Evolutionary conservation across 1,284 basidiomycete species (phyloP).

Genomic region (Malassezia restricta): DNA sequence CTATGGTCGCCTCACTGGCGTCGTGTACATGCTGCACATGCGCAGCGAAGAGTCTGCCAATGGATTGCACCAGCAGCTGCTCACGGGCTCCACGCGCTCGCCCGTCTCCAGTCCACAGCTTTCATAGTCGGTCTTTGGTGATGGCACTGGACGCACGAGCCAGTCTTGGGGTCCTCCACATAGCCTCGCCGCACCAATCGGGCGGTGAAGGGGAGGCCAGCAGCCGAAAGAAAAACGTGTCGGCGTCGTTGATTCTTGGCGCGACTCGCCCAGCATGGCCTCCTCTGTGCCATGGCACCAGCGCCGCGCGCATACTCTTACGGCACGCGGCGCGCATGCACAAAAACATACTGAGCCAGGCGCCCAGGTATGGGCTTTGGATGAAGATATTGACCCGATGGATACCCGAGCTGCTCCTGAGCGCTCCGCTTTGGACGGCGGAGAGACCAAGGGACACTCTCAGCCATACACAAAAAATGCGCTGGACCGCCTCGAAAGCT

Average conservation of each 20-base stretch:
- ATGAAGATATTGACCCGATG: background rate
- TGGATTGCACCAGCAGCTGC: slow-evolving; percentile 71
- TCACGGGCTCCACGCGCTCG: slow-evolving; percentile 69
- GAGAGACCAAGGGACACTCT: background rate
- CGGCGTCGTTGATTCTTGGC: too few relatives aligned
- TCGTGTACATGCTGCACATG: slow-evolving; percentile 80
- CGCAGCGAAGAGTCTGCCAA: slow-evolving; percentile 70
- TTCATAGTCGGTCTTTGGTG: background rate
- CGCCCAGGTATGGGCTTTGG: background rate
- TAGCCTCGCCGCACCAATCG: too few relatives aligned
- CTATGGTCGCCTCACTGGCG: slow-evolving; percentile 75
- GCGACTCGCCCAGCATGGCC: too few relatives aligned
- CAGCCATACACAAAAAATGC: slow-evolving; percentile 9
- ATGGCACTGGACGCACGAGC: background rate
- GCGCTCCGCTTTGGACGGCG: background rate
- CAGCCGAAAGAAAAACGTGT: too few relatives aligned
- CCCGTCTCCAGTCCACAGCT: background rate
- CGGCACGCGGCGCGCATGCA: background rate
- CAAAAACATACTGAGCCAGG: background rate
- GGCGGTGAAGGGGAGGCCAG: too few relatives aligned
- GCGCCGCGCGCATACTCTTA: too few relatives aligned
- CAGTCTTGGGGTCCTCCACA: too few relatives aligned
- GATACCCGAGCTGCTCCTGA: background rate
- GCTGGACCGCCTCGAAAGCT: slow-evolving; percentile 28
- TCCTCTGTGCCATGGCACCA: too few relatives aligned